A percentile compares a stretch with the other conserved stretches of the same genome.
phyloP scores from a whole-genome alignment of 345 rosid species.

The Linum trigynum region DNA sequence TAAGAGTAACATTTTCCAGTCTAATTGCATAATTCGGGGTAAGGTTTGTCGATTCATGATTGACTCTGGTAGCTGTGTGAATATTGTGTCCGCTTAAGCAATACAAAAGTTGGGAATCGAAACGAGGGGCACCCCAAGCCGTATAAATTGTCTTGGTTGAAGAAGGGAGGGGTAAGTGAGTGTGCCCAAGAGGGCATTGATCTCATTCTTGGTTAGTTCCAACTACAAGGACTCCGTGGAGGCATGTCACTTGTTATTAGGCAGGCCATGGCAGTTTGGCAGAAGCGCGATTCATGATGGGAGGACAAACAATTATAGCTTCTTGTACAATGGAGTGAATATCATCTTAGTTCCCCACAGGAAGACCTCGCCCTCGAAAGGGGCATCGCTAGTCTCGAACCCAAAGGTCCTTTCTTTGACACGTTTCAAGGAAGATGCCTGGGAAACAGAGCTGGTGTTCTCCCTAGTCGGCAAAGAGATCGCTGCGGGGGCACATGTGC shows the following conservation, averaged over 20 bases:
- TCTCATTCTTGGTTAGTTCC: not conserved
- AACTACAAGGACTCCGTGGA: not conserved
- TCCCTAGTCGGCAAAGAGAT: too few relatives aligned
- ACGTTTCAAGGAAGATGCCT: too few relatives aligned
- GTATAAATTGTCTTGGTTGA: not conserved
- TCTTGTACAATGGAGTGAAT: not conserved
- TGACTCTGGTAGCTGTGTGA: not conserved
- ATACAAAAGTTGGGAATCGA: not conserved
- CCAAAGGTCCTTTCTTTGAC: too few relatives aligned
- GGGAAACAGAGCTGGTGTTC: too few relatives aligned
- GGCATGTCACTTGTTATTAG: not conserved
- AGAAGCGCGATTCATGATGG: not conserved
- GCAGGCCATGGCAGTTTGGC: conserved; percentile 1
- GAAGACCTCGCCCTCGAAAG: not conserved
- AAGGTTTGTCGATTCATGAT: conserved; percentile 3
- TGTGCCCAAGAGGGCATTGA: not conserved
- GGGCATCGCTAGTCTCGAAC: too few relatives aligned
- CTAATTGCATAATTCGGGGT: not conserved
- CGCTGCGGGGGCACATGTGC: too few relatives aligned
- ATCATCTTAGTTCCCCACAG: not conserved
- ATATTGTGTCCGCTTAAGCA: not conserved
- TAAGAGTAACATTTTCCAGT: not conserved
- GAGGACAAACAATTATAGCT: not conserved
- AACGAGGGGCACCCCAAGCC: not conserved
- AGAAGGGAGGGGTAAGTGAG: not conserved